A percentile compares a stretch with the other conserved stretches of the same genome.
phyloP scores from a whole-genome alignment of 495 filamentous ascomycete species.

The Penicillium paradoxum region DNA sequence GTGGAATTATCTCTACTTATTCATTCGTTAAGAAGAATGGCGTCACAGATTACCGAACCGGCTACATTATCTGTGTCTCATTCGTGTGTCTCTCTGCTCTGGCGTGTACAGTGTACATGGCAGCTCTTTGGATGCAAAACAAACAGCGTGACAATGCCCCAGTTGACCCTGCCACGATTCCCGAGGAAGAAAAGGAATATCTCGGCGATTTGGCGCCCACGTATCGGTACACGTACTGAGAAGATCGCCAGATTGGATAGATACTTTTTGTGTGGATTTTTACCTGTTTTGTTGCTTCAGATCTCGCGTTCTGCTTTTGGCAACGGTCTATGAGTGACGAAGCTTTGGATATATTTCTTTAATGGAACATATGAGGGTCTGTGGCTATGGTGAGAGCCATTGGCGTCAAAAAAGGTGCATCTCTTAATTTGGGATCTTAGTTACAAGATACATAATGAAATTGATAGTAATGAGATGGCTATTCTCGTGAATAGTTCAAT shows the following conservation, averaged over 20 bases:
- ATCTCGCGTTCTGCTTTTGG: neutral
- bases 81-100: conserved; percentile 65
- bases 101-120: conserved; percentile 56
- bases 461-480: neutral
- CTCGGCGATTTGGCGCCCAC: conserved; percentile 38
- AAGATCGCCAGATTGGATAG: neutral
- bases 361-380: neutral
- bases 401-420: neutral
- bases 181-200: conserved; percentile 28
- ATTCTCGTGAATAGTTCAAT: neutral
- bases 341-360: neutral
- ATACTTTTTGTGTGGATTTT: neutral
- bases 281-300: neutral
- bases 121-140: conserved; percentile 61
- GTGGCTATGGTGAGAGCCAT: neutral
- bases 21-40: conserved; percentile 69
- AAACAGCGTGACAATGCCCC: conserved; percentile 46
- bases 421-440: neutral
- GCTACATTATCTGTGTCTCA: conserved; percentile 72
- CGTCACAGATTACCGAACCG: conserved; percentile 58
- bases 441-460: neutral
- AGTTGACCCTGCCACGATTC: conserved; percentile 15
- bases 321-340: neutral
- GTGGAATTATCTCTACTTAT: conserved; percentile 87
- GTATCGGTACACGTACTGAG: conserved; percentile 40